phyloP scores from a whole-genome alignment of 2,329 filamentous ascomycete species.

The Fusarium citri region DNA sequence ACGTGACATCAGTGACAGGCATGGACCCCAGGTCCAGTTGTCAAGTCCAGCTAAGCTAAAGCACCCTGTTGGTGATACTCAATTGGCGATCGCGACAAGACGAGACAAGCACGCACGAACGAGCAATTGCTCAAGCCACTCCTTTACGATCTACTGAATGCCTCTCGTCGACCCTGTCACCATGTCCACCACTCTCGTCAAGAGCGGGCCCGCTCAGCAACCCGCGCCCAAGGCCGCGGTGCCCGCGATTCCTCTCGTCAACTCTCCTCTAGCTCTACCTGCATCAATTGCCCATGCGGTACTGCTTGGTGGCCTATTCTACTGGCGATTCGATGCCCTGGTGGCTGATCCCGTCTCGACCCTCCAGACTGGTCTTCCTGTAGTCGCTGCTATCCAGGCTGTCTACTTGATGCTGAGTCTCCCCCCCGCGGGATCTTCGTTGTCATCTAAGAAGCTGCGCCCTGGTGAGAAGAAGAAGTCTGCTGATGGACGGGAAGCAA shows the following conservation, averaged over 20 bases:
- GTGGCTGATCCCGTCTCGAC: constrained; percentile 76
- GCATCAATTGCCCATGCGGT: constrained; percentile 76
- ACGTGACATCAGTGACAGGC: constrained; percentile 30
- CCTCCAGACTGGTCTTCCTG: constrained; percentile 70
- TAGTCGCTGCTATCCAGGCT: constrained; percentile 73
- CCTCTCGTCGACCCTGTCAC: constrained; percentile 52
- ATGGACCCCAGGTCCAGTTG: constrained; percentile 27
- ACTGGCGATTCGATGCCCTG: constrained; percentile 72
- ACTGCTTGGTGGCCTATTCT: constrained; percentile 73
- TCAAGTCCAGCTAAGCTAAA: constrained; percentile 27
- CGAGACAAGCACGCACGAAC: constrained; percentile 31
- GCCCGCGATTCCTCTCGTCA: constrained; percentile 54
- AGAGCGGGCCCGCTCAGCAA: constrained; percentile 47
- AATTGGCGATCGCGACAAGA: constrained; percentile 24
- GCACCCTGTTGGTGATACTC: constrained; percentile 26
- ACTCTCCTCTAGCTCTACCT: constrained; percentile 55
- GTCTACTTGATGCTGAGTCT: constrained; percentile 72
- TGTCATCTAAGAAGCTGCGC: constrained; percentile 62
- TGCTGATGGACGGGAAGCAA: constrained; percentile 57
- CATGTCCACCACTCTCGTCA: constrained; percentile 54
- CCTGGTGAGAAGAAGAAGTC: constrained; percentile 66
- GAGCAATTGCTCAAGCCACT: constrained; percentile 36
- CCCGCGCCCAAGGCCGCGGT: constrained; percentile 47
- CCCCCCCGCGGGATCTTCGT: constrained; percentile 66
- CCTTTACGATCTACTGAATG: constrained; percentile 41